Conservation (phyloP, 2,329 filamentous ascomycete genomes). For the Pestalotiopsis sp. region DNA sequence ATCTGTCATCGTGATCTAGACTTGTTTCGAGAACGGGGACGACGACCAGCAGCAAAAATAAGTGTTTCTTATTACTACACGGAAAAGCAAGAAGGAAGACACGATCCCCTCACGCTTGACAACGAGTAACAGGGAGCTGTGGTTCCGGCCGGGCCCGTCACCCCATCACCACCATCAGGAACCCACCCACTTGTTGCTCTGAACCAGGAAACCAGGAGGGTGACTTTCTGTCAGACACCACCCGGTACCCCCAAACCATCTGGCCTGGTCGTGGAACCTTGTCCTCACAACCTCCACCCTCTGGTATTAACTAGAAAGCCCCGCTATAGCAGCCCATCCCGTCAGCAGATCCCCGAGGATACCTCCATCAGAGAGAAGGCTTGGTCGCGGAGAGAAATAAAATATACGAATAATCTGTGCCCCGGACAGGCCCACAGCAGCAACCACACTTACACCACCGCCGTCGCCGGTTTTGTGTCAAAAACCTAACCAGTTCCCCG, state of each 20-base stretch:
- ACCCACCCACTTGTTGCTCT: background rate
- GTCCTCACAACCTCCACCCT: constrained; percentile 12
- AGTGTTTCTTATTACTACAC: background rate
- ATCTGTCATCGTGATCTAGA: background rate
- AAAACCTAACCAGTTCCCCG: background rate
- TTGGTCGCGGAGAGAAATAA: constrained; percentile 7
- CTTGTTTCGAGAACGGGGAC: background rate
- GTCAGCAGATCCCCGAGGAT: constrained; percentile 33
- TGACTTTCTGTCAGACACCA: constrained; percentile 8
- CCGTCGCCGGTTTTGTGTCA: constrained; percentile 2
- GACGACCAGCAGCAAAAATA: background rate
- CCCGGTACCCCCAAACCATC: constrained; percentile 1
- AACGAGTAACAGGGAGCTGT: background rate
- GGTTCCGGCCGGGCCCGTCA: constrained; percentile 10
- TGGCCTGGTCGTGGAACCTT: constrained; percentile 10
- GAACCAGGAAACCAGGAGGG: constrained; percentile 1
- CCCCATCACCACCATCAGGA: constrained; percentile 1
- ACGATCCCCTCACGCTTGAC: background rate
- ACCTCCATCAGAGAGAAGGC: constrained; percentile 12
- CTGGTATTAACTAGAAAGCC: constrained; percentile 19
- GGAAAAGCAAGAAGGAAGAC: background rate
- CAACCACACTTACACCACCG: constrained; percentile 1
- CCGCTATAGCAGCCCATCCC: constrained; percentile 32
- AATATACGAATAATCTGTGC: constrained; percentile 6
- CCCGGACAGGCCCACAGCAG: constrained; percentile 8